Conservation (phyloP, 768 basidiomycete species). For the Glaciozyma martinii region DNA sequence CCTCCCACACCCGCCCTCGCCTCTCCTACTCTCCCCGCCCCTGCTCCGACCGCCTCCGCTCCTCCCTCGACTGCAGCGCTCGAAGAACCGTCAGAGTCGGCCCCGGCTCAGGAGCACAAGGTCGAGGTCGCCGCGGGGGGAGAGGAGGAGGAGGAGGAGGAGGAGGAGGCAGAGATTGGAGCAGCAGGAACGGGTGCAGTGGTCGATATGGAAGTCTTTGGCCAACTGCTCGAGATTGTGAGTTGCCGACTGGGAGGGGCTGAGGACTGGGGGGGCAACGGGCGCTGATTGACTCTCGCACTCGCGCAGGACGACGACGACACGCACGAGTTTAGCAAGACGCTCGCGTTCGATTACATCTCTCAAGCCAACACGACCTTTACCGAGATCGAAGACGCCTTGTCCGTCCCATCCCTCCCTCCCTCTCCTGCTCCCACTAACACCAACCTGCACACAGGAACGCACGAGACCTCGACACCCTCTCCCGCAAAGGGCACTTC, state of each 20-base stretch:
- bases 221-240: constrained; percentile 78
- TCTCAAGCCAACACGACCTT: constrained; percentile 70
- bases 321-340: constrained; percentile 59
- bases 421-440: neutral
- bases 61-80: too few species aligned
- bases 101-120: too few species aligned
- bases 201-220: constrained; percentile 71
- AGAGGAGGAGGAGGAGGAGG: too few species aligned
- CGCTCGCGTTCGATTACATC: constrained; percentile 73
- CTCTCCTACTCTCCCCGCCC: too few species aligned
- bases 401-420: constrained; percentile 51
- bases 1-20: too few species aligned
- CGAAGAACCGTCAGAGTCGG: too few species aligned
- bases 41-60: too few species aligned
- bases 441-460: constrained; percentile 17
- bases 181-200: constrained; percentile 33
- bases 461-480: constrained; percentile 49
- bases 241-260: neutral
- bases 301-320: constrained; percentile 56
- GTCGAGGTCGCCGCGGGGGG: too few species aligned
- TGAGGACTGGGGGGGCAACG: neutral
- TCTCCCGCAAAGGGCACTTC: constrained; percentile 79
- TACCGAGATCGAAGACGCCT: constrained; percentile 59
- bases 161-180: neutral
- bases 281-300: too few species aligned